phyloP scores from a whole-genome alignment of 495 filamentous ascomycete genomes.

The Cryomyces minteri region DNA sequence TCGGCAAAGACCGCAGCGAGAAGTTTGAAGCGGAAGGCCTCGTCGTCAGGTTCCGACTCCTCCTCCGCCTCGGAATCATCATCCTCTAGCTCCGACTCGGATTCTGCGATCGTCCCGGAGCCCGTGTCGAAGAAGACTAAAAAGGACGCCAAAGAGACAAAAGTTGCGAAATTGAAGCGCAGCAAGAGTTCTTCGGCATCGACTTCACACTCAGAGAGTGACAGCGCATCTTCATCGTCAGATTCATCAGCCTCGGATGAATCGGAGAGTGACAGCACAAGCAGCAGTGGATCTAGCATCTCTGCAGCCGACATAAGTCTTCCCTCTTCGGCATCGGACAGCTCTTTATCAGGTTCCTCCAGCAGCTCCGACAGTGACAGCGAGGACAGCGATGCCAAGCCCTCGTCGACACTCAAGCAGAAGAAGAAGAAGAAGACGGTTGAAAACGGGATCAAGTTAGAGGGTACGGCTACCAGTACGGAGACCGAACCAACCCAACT shows the following conservation, averaged over 20 bases:
- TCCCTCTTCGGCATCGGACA: background rate
- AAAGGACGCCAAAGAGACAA: background rate
- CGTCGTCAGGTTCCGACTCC: background rate
- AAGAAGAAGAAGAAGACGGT: too few species aligned
- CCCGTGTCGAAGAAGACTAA: background rate
- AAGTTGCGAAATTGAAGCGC: background rate
- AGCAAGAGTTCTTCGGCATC: background rate
- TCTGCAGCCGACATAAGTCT: background rate
- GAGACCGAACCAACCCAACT: background rate
- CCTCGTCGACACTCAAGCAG: too few species aligned
- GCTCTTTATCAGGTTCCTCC: background rate
- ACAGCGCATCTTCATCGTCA: background rate
- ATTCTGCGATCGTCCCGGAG: background rate
- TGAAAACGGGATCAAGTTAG: too few species aligned
- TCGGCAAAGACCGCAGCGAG: background rate
- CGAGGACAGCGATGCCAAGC: too few species aligned
- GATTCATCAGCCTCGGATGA: background rate
- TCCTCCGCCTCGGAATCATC: background rate
- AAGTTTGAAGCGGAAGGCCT: background rate
- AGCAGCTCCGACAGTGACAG: too few species aligned
- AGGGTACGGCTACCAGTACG: too few species aligned
- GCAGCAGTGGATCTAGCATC: background rate
- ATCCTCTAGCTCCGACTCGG: conserved; percentile 8
- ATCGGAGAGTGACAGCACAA: background rate
- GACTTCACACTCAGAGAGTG: background rate